A percentile compares a stretch with the other conserved stretches of the same genome.
Evolutionary conservation across 192 early-diverging fungal genomes (phyloP).

Genomic region (Paraglomus occultum): DNA sequence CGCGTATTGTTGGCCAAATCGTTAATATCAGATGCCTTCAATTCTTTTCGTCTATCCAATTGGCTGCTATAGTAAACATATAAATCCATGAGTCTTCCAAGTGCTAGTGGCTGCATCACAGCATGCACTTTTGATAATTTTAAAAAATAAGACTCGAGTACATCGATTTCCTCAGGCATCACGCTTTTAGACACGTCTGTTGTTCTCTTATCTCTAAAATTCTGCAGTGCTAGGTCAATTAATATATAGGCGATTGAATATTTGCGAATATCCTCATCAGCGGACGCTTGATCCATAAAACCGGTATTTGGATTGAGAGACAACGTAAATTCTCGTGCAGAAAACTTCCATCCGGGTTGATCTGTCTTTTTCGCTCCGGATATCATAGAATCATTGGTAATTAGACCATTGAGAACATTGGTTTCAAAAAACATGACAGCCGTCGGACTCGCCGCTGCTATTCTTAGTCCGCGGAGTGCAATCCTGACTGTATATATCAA

Average conservation of each 20-base stretch:
- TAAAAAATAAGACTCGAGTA: slow-evolving; percentile 50
- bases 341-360: slow-evolving; percentile 51
- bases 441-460: slow-evolving; percentile 61
- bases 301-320: slow-evolving; percentile 53
- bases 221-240: slow-evolving; percentile 60
- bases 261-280: slow-evolving; percentile 44
- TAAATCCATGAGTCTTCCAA: slow-evolving; percentile 62
- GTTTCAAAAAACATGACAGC: slow-evolving; percentile 59
- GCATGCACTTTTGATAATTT: slow-evolving; percentile 62
- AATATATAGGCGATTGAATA: slow-evolving; percentile 62
- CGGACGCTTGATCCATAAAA: slow-evolving; percentile 25
- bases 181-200: slow-evolving; percentile 15
- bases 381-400: slow-evolving; percentile 48
- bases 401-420: slow-evolving; percentile 54
- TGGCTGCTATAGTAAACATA: slow-evolving; percentile 66
- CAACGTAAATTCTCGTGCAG: slow-evolving; percentile 54
- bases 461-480: slow-evolving; percentile 54
- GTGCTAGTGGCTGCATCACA: slow-evolving; percentile 69
- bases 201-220: slow-evolving; percentile 34
- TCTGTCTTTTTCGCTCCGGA: background rate
- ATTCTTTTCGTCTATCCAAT: slow-evolving; percentile 54
- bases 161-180: slow-evolving; percentile 24
- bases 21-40: slow-evolving; percentile 55
- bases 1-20: slow-evolving; percentile 66
- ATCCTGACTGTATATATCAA: slow-evolving; percentile 61